These are phyloP conservation scores for Sextonia rubra DNA, from an alignment of 164 flowering plant species.

Conservation along the genomic window DNA sequence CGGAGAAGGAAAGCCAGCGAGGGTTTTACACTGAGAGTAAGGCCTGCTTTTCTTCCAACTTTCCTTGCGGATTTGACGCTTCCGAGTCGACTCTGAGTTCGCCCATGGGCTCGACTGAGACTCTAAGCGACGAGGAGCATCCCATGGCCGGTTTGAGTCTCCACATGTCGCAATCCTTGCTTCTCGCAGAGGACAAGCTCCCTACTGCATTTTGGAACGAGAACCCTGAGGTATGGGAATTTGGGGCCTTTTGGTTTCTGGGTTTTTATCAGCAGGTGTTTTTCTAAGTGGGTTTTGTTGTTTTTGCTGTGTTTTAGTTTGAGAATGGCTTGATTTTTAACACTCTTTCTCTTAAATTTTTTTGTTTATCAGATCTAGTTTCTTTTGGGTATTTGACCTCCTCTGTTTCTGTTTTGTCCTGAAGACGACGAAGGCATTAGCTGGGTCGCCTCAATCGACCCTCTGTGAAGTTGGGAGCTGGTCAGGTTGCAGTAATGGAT, in stretches of 20 bases:
- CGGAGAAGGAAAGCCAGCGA: slow-evolving; percentile 20
- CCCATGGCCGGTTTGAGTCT: slow-evolving; percentile 41
- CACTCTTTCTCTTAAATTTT: background rate
- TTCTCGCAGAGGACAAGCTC: slow-evolving; percentile 32
- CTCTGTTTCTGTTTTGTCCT: slow-evolving; percentile 1
- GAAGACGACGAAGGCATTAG: slow-evolving; percentile 29
- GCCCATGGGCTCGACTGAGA: slow-evolving; percentile 25
- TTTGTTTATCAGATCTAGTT: background rate
- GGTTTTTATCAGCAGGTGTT: background rate
- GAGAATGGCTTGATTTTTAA: background rate
- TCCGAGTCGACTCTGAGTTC: slow-evolving; percentile 35
- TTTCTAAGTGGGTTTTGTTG: background rate
- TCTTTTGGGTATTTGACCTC: background rate
- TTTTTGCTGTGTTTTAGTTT: too few relatives aligned
- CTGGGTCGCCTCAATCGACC: slow-evolving; percentile 76
- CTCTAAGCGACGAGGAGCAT: slow-evolving; percentile 35
- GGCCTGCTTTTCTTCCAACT: slow-evolving; percentile 37
- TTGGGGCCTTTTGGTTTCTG: background rate
- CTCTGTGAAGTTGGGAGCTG: slow-evolving; percentile 41
- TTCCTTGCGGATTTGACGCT: slow-evolving; percentile 41
- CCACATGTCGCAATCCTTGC: slow-evolving; percentile 48
- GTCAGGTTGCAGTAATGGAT: slow-evolving; percentile 31
- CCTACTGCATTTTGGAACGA: slow-evolving; percentile 12
- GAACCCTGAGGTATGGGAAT: slow-evolving; percentile 28
- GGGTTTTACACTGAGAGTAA: background rate